Conservation (phyloP, 768 basidiomycete genomes). For the Clitopilus hobsonii region DNA sequence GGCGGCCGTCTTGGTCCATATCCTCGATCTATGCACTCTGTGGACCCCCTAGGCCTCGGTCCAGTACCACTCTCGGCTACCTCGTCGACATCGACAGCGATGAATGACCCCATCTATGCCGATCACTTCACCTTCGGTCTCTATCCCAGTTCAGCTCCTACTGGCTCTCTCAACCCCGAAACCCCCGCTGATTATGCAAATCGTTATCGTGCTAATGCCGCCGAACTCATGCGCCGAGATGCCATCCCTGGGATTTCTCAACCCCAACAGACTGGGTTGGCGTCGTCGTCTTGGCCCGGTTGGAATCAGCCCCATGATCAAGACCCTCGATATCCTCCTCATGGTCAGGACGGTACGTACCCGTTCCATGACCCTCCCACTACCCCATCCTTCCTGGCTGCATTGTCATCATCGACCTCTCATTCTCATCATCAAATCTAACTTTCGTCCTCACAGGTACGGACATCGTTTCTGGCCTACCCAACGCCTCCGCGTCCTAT, state of each 20-base stretch:
- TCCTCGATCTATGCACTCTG: neutral
- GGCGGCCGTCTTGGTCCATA: neutral
- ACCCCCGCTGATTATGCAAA: neutral
- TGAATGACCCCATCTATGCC: neutral
- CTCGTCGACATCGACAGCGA: neutral
- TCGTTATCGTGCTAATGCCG: neutral
- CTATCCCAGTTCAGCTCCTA: neutral
- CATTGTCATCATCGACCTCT: slow-evolving; percentile 5
- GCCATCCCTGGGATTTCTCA: neutral
- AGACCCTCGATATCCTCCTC: neutral
- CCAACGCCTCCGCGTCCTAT: slow-evolving; percentile 11
- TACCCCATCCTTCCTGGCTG: slow-evolving; percentile 2
- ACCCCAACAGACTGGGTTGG: neutral
- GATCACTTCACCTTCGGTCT: neutral
- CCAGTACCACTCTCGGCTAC: neutral
- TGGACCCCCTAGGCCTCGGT: neutral
- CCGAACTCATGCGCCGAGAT: neutral
- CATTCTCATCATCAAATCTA: slow-evolving; percentile 63
- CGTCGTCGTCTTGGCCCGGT: neutral
- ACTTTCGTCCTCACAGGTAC: neutral
- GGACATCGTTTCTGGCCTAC: slow-evolving; percentile 10
- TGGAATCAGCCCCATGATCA: neutral
- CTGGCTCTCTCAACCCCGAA: neutral
- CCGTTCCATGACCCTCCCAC: neutral
- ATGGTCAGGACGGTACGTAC: neutral